Conservation (phyloP, 306 rosid genomes). For the Ormosia emarginata region DNA sequence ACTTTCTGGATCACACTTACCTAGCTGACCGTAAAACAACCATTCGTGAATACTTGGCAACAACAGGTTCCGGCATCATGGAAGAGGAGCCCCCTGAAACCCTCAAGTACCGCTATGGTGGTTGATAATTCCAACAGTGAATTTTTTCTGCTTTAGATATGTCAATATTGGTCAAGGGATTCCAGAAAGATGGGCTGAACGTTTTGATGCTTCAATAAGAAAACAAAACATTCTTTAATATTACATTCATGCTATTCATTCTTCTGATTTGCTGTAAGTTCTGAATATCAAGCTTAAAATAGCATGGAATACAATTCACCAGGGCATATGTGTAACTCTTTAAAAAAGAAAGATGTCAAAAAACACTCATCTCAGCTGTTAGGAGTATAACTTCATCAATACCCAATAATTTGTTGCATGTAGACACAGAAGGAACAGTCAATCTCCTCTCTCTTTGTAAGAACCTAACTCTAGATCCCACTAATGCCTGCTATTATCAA, state of each 20-base stretch:
- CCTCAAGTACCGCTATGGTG: constrained; percentile 77
- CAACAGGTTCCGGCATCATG: constrained; percentile 83
- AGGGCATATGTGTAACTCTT: background rate
- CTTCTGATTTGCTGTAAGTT: background rate
- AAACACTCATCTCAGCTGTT: background rate
- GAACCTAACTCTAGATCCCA: background rate
- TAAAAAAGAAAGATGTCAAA: background rate
- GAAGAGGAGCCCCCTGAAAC: constrained; percentile 94
- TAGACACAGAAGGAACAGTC: background rate
- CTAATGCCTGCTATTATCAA: background rate
- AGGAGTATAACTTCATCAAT: background rate
- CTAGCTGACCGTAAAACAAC: constrained; percentile 92
- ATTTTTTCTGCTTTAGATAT: background rate
- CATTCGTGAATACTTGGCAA: constrained; percentile 65
- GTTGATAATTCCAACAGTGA: constrained; percentile 48
- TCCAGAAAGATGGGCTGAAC: background rate
- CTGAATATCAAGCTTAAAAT: constrained; percentile 1
- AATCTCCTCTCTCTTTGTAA: background rate
- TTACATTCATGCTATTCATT: background rate
- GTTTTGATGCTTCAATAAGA: background rate
- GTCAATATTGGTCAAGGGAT: background rate
- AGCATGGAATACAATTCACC: background rate
- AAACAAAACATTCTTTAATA: background rate
- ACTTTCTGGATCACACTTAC: constrained; percentile 87
- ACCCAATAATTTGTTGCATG: background rate